Evolutionary conservation across 2,329 filamentous ascomycete genomes (phyloP).

Genomic region (Aspergillus amoenus): DNA sequence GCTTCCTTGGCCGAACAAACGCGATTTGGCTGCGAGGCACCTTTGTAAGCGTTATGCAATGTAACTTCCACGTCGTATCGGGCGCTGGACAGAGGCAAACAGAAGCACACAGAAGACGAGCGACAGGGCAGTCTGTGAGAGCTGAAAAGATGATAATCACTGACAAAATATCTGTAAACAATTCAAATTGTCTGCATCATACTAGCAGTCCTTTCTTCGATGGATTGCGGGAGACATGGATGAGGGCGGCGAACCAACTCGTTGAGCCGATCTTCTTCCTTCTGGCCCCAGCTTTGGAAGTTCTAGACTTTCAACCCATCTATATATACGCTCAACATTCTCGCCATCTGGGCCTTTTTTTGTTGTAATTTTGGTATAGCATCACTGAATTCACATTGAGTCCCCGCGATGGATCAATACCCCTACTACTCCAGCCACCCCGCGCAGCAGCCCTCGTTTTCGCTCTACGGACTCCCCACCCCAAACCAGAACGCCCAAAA

Average conservation of each 20-base stretch:
- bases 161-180: conserved; percentile 6
- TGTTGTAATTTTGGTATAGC: not conserved
- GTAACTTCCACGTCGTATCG: not conserved
- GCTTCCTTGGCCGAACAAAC: not conserved
- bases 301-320: conserved; percentile 2
- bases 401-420: conserved; percentile 13
- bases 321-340: not conserved
- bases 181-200: not conserved
- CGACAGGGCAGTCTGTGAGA: not conserved
- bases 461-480: conserved; percentile 13
- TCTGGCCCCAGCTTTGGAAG: not conserved
- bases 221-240: not conserved
- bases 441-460: conserved; percentile 9
- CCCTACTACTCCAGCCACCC: conserved; percentile 10
- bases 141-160: not conserved
- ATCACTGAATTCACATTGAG: not conserved
- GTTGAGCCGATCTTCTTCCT: not conserved
- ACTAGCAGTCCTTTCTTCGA: not conserved
- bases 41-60: not conserved
- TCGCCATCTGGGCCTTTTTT: not conserved
- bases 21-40: not conserved
- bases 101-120: conserved; percentile 2
- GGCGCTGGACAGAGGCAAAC: not conserved
- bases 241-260: not conserved
- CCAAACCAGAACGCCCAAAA: conserved; percentile 36